Evolutionary conservation across 345 rosid genomes (phyloP), one percentile per base, ranked within the genome.

Genomic region (Laguncularia racemosa): DNA sequence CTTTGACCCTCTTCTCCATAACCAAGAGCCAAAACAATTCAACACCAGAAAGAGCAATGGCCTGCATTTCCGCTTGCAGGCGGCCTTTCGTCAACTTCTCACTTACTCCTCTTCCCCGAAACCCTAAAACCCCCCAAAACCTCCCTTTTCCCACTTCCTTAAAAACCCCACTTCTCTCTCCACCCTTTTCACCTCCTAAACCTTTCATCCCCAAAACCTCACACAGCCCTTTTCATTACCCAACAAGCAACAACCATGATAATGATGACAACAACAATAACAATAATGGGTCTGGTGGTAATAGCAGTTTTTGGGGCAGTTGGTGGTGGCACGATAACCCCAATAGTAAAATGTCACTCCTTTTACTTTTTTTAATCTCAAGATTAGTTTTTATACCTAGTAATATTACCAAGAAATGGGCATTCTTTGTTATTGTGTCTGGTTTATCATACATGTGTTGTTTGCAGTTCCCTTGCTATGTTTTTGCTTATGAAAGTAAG

Each of bases 401-500:
- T 16, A 12, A 21, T 20, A 43, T 40, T 40, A 4, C 26, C 26
- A 44, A 14, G 40, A 52, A 52, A 44, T 50, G 17, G 56, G 56
- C 43, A 16, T 52, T 63, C 53, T 68, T 69, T 19, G 20, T 73
- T 47, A 52, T 76, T 44, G 64, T 64, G 48, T 62, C 77, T 44
- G 58, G 69, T 7, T 58, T 71, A 20, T 75, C 72, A 51, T 78
- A 72, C 54, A 67, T 76, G 64, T 68, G 60, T 71, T 66, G 64
- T 16, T 64, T 76, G 59, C 82, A 61, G 20, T 59, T 83, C 45
- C 64, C 64, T 21, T 75, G 84, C 20, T 63, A 76, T 3, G 87
- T 84, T 3, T 58, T 72, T 48, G 84, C 86, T 40, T 71, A 69
- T 66, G 53, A 72, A 44, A 57, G 51, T 16, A 58, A 68, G 40